Evolutionary conservation across 805 yeast species (phyloP), one percentile per base, ranked within the genome.

Genomic region (Candida coquimbonensis): DNA sequence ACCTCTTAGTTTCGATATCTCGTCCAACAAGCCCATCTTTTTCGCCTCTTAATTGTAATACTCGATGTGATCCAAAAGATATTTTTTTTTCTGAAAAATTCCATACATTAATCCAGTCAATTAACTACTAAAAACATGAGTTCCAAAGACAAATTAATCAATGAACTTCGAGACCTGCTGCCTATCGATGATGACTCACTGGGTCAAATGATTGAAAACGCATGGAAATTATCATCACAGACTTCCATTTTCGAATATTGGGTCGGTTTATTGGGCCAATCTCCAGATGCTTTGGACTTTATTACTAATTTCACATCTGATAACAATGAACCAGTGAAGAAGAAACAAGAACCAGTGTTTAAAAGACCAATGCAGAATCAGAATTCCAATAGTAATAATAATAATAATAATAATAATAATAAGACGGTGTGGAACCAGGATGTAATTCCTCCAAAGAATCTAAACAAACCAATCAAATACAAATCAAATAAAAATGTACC

Each of bases 111-210:
- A 17, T 29, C 31, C 13, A 29, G 31, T 29, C 31, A 29, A 21
- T 21, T 9, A 29, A 9, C 7, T 11, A 6, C 31, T 13, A 29
- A 6, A 17, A 13, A 36, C 9, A 45, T 45, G 48, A 39, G 38
- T 11, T 11, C 12, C 32, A 45, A 42, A 36, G 17, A 34, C 5
- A 21, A 41, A 26, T 42, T 60, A 4, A 45, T 52, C 1, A 27
- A 40, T 14, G 55, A 57, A 19, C 48, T 62, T 31, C 40, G 37
- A 5, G 50, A 67, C 16, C 60, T 80, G 1, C 54, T 82, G 16
- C 87, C 87, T 0, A 60, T 82, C 36, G 88, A 82, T 50, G 66
- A 68, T 14, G 83, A 78, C 9, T 67, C 83, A 0, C 63, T 80
- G 31, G 53, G 56, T 12, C 82, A 80, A 53, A 70, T 81, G 67